Evolutionary conservation across 441 rosid species (phyloP), one percentile per base, ranked within the genome.

Genomic region (Flueggea neowawraea): DNA sequence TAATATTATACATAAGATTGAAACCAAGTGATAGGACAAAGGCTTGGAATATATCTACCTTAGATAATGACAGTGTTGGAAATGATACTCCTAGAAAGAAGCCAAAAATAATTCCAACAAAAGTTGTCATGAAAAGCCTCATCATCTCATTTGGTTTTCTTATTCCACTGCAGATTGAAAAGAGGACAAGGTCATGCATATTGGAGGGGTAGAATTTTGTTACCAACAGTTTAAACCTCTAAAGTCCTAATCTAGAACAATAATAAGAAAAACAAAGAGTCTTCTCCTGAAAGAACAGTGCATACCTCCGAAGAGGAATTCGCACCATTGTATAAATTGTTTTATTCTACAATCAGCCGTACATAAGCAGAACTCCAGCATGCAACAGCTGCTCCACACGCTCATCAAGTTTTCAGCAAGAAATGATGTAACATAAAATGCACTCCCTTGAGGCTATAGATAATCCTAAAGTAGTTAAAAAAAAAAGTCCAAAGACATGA

Each of bases 11-110:
- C 55, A 55, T 33, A 55, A 52, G 50, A 65, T 16, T 48, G 16
- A 66, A 61, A 47, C 7, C 56, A 61, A 43, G 77, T 33, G 48
- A 55, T 62, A 59, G 28, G 45, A 63, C 17, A 54, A 60, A 63
- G 28, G 41, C 16, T 6, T 14, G 48, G 45, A 57, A 5, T 12
- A 59, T 50, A 31, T 51, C 31, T 63, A 90, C 99, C 98, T 88
- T 90, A 16, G 95, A 82, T 65, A 93, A 69, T 54, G 96, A 83
- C 51, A 93, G 69, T 11, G 96, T 81, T 43, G 98, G 96, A 66
- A 85, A 78, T 52, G 90, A 87, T 67, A 86, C 76, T 59, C 97
- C 98, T 62, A 90, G 65, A 66, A 92, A 84, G 77, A 90, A 89
- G 75, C 99, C 99, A 63, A 89, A 80, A 49, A 84, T 69, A 68